Evolutionary conservation across 371 early-diverging fungal species (phyloP).

Genomic region (Batkoa obscura): DNA sequence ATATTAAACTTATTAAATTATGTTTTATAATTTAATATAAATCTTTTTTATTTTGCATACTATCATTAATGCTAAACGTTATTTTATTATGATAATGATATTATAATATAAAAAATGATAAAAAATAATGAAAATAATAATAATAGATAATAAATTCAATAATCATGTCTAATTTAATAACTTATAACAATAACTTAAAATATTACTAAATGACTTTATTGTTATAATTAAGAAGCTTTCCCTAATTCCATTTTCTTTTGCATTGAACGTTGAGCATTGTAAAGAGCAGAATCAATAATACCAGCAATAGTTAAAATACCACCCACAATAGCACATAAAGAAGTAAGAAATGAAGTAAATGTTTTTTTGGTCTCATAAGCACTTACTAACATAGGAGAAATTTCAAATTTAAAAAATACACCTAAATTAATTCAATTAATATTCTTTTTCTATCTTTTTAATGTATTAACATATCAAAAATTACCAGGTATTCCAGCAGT

Average conservation of each 20-base stretch:
- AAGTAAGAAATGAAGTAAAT: slow-evolving; percentile 70
- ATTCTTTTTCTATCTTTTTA: slow-evolving; percentile 14
- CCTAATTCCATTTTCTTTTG: slow-evolving; percentile 71
- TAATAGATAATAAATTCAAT: no score
- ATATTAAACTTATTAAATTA: no score
- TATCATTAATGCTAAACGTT: no score
- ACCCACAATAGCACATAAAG: slow-evolving; percentile 83
- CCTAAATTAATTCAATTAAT: slow-evolving; percentile 29
- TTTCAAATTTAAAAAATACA: slow-evolving; percentile 86
- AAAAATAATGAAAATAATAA: no score
- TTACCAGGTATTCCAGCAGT: slow-evolving; percentile 38
- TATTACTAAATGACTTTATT: no score
- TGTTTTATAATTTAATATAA: no score
- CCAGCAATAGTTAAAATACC: slow-evolving; percentile 91
- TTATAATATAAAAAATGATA: no score
- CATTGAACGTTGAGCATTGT: slow-evolving; percentile 62
- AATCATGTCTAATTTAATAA: no score
- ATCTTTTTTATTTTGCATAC: no score
- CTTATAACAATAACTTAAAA: no score
- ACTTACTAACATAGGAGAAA: slow-evolving; percentile 88
- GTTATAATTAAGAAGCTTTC: slow-evolving; percentile 24
- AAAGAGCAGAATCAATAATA: slow-evolving; percentile 74
- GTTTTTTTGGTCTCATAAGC: slow-evolving; percentile 67
- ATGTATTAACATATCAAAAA: neutral
- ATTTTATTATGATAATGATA: no score